phyloP scores from a whole-genome alignment of 1,139 yeast species.

The Scheffersomyces cryptocercus region DNA sequence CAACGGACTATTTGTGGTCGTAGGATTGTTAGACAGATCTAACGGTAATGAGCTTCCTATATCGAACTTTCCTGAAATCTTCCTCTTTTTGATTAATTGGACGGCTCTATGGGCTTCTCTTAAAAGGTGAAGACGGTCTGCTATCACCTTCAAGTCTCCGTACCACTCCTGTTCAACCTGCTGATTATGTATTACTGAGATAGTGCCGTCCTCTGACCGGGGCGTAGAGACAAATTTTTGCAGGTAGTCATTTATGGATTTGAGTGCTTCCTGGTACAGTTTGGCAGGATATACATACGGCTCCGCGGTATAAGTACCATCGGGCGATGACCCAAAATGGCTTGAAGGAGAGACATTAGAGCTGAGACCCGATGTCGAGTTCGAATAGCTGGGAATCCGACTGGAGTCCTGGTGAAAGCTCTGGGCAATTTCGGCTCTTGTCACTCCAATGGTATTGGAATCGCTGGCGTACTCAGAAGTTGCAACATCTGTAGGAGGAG shows the following conservation, averaged over 20 bases:
- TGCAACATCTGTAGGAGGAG: too few species aligned
- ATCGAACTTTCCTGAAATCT: constrained; percentile 7
- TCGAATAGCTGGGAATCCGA: too few species aligned
- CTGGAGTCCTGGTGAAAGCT: too few species aligned
- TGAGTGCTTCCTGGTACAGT: constrained; percentile 6
- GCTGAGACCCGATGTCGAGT: too few species aligned
- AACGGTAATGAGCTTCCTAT: constrained; percentile 1
- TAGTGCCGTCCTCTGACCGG: background rate
- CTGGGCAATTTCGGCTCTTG: too few species aligned
- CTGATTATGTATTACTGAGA: constrained; percentile 2
- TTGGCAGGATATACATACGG: too few species aligned
- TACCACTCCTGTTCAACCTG: constrained; percentile 24
- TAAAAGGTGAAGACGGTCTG: constrained; percentile 30
- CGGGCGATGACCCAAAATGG: too few species aligned
- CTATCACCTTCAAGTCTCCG: constrained; percentile 23
- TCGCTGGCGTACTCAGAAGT: too few species aligned
- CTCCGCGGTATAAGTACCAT: too few species aligned
- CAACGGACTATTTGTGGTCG: constrained; percentile 1
- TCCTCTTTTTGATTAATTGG: constrained; percentile 22
- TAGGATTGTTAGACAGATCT: constrained; percentile 1
- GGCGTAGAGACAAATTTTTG: constrained; percentile 4
- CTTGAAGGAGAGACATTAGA: too few species aligned
- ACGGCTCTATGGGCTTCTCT: constrained; percentile 32
- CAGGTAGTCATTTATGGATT: constrained; percentile 9
- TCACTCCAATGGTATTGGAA: too few species aligned